Evolutionary conservation across 495 filamentous ascomycete genomes (phyloP).

Genomic region (Penicillium paxilli): DNA sequence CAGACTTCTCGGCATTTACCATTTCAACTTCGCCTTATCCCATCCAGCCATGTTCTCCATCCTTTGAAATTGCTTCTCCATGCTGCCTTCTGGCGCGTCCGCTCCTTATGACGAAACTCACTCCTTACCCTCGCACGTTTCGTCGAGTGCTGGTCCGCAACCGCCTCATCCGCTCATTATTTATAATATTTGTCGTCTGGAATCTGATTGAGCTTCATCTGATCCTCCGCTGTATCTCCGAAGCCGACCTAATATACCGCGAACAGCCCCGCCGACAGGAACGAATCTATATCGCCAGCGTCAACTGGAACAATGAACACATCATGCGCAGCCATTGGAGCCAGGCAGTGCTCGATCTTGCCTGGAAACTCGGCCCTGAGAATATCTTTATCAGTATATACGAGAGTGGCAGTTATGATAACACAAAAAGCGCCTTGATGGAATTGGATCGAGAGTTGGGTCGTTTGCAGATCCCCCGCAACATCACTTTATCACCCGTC

Average conservation of each 20-base stretch:
- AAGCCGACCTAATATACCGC: constrained; percentile 15
- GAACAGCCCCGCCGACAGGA: constrained; percentile 25
- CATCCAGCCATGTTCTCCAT: background rate
- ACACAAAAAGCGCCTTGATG: constrained; percentile 63
- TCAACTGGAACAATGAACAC: constrained; percentile 70
- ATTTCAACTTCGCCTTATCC: background rate
- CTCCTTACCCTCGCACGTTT: constrained; percentile 10
- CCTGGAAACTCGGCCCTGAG: constrained; percentile 54
- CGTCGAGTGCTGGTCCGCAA: constrained; percentile 14
- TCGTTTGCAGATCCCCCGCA: constrained; percentile 49
- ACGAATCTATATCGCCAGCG: constrained; percentile 64
- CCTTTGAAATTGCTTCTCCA: background rate
- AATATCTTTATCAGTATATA: constrained; percentile 71
- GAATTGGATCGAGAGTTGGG: constrained; percentile 58
- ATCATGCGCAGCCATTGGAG: constrained; percentile 66
- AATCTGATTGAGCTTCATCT: constrained; percentile 26
- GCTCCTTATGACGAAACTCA: constrained; percentile 18
- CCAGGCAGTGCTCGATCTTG: constrained; percentile 55
- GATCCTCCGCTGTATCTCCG: constrained; percentile 17
- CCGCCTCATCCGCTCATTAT: constrained; percentile 22
- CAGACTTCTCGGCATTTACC: background rate
- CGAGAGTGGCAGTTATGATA: constrained; percentile 72
- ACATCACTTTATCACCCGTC: constrained; percentile 52
- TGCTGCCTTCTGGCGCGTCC: constrained; percentile 16
- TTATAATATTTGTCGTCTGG: constrained; percentile 23